Percentiles rank a stretch among this genome's conserved stretches.
Conservation (phyloP, 2,329 filamentous ascomycete species). For the Huntiella bhutanensis region DNA sequence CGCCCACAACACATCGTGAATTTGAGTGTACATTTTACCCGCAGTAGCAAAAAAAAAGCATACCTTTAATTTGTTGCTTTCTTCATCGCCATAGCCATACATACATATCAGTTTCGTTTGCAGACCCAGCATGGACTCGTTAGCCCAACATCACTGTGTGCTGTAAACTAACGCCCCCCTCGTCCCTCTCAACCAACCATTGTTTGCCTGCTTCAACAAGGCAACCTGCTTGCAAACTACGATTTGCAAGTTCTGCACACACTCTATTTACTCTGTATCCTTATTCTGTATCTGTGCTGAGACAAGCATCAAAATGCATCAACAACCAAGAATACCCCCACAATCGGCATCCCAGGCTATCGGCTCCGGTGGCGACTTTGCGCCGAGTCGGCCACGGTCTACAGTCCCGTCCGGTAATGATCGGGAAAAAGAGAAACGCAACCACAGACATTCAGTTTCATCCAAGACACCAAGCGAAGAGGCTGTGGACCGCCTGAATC, state of each 20-base stretch:
- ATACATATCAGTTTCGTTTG: neutral
- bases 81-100: too few relatives aligned
- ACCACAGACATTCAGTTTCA: constrained; percentile 18
- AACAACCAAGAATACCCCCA: constrained; percentile 61
- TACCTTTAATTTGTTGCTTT: too few relatives aligned
- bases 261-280: neutral
- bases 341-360: constrained; percentile 56
- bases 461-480: constrained; percentile 45
- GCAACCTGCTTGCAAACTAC: neutral
- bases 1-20: too few relatives aligned
- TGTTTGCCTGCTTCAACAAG: neutral
- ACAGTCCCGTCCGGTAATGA: constrained; percentile 2
- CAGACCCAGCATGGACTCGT: constrained; percentile 11
- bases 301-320: constrained; percentile 47
- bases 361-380: constrained; percentile 18
- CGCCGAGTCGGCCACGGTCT: constrained; percentile 6
- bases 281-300: neutral
- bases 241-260: neutral
- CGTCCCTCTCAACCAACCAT: neutral
- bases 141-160: neutral
- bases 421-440: constrained; percentile 4
- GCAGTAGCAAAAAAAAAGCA: too few relatives aligned
- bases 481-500: constrained; percentile 63
- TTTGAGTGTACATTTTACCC: too few relatives aligned
- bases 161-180: constrained; percentile 1